Conservation (phyloP, 495 filamentous ascomycete genomes). For the Pseudevernia furfuracea region DNA sequence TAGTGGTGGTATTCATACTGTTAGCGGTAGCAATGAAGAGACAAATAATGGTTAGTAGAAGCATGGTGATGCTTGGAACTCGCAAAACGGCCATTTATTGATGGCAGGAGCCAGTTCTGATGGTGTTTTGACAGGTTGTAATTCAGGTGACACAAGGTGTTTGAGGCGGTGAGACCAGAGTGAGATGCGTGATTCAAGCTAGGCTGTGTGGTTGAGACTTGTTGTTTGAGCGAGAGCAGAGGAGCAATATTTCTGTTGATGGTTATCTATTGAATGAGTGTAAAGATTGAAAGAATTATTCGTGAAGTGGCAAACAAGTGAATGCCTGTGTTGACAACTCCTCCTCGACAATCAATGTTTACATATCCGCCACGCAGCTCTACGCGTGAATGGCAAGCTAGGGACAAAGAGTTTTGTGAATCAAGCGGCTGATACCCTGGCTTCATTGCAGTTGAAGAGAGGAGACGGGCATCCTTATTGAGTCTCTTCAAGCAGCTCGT, state of each 20-base stretch:
- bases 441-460: too few species aligned
- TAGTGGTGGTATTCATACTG: not conserved
- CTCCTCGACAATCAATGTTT: not conserved
- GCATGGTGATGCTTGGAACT: not conserved
- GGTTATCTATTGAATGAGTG: not conserved
- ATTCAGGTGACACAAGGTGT: not conserved
- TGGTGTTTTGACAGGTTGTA: not conserved
- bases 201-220: not conserved
- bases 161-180: not conserved
- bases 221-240: not conserved
- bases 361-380: not conserved
- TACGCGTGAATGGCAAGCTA: not conserved
- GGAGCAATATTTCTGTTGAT: not conserved
- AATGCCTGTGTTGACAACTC: not conserved
- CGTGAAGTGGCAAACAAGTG: not conserved
- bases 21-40: not conserved
- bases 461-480: too few species aligned
- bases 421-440: not conserved
- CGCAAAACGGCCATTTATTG: not conserved
- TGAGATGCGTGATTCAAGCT: not conserved
- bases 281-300: not conserved
- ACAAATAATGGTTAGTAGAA: not conserved
- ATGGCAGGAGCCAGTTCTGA: not conserved
- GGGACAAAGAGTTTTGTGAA: not conserved
- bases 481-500: too few species aligned